phyloP scores from a whole-genome alignment of 2,329 filamentous ascomycete species.

The Aureobasidium sp. region DNA sequence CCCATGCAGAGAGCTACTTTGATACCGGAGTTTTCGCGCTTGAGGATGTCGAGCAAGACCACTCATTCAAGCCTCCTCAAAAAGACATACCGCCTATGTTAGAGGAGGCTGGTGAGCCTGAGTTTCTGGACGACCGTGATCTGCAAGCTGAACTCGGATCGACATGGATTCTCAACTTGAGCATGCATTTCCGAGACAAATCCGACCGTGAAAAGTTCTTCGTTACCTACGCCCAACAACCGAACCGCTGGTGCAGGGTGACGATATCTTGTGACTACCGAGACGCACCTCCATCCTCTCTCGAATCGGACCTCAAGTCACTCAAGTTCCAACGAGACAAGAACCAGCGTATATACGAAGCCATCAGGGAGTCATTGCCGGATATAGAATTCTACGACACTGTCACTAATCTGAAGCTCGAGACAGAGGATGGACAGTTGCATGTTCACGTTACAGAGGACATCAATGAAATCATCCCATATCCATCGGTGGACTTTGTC shows the following conservation, averaged over 20 bases:
- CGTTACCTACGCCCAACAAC: constrained; percentile 78
- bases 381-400: constrained; percentile 95
- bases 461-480: constrained; percentile 85
- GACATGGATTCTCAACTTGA: constrained; percentile 92
- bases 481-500: constrained; percentile 64
- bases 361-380: constrained; percentile 81
- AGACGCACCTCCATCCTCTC: constrained; percentile 64
- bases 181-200: constrained; percentile 94
- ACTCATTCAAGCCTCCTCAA: neutral
- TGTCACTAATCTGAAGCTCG: constrained; percentile 88
- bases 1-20: neutral
- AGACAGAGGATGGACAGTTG: constrained; percentile 77
- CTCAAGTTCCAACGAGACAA: constrained; percentile 85
- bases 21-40: neutral
- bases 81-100: neutral
- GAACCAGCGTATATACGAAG: constrained; percentile 85
- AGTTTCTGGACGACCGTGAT: constrained; percentile 45
- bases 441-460: constrained; percentile 99
- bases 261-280: constrained; percentile 93
- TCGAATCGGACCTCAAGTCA: constrained; percentile 72
- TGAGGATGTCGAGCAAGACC: neutral
- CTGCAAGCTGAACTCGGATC: constrained; percentile 75
- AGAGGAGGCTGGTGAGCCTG: constrained; percentile 18
- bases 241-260: constrained; percentile 73
- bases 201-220: constrained; percentile 96